A percentile compares a stretch with the other conserved stretches of the same genome.
phyloP scores from a whole-genome alignment of 768 basidiomycete species.

The Daedalea quercina region DNA sequence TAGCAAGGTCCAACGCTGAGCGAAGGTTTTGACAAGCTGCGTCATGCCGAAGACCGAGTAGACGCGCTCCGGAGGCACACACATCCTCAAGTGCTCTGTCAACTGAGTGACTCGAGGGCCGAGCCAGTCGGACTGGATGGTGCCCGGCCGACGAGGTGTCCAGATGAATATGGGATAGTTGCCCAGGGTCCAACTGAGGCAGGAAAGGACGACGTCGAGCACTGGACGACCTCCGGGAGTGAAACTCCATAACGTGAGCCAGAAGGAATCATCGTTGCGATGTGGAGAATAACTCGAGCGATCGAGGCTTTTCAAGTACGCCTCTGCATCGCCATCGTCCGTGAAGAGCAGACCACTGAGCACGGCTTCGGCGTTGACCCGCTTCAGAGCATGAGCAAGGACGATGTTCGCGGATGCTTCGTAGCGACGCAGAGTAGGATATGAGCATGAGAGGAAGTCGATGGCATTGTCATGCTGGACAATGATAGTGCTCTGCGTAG shows the following conservation, averaged over 20 bases:
- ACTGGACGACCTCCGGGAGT: constrained; percentile 20
- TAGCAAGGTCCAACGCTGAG: constrained; percentile 35
- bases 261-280: constrained; percentile 27
- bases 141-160: constrained; percentile 26
- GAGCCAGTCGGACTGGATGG: constrained; percentile 26
- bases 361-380: constrained; percentile 30
- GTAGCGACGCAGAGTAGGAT: constrained; percentile 34
- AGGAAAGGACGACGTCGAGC: constrained; percentile 41
- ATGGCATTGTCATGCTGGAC: constrained; percentile 33
- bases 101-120: constrained; percentile 30
- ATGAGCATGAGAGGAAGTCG: constrained; percentile 34
- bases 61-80: constrained; percentile 37
- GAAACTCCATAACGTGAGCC: constrained; percentile 44
- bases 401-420: constrained; percentile 49
- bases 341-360: constrained; percentile 31
- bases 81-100: constrained; percentile 28
- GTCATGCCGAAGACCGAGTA: constrained; percentile 46
- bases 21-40: constrained; percentile 35
- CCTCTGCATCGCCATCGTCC: constrained; percentile 26
- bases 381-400: constrained; percentile 42
- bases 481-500: constrained; percentile 21
- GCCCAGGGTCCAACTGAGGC: constrained; percentile 36
- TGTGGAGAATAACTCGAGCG: constrained; percentile 17
- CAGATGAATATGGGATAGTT: constrained; percentile 50
- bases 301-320: constrained; percentile 18